Evolutionary conservation across 2,329 filamentous ascomycete genomes (phyloP).

Genomic region (Penicillium sp.): DNA sequence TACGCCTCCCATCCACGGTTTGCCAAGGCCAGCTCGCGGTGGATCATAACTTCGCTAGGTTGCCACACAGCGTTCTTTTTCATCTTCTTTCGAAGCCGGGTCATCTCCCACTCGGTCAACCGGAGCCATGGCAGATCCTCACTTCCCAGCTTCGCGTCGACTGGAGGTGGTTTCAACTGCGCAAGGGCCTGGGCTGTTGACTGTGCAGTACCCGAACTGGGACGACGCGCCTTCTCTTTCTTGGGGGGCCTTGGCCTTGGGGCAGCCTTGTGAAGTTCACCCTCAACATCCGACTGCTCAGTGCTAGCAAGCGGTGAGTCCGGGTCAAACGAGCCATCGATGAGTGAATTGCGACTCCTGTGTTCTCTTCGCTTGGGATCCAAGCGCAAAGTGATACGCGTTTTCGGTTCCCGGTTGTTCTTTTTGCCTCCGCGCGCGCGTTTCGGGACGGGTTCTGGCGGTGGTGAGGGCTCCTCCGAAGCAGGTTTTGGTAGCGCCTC

Average conservation of each 20-base stretch:
- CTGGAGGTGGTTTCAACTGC: constrained; percentile 60
- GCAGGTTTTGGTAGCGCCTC: constrained; percentile 62
- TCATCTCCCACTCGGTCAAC: constrained; percentile 69
- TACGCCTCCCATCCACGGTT: constrained; percentile 58
- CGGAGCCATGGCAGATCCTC: constrained; percentile 65
- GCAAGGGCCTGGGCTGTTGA: constrained; percentile 65
- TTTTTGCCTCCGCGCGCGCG: constrained; percentile 46
- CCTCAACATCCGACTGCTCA: constrained; percentile 48
- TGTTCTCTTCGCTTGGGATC: constrained; percentile 31
- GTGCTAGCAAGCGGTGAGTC: constrained; percentile 50
- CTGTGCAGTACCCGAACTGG: constrained; percentile 32
- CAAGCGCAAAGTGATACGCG: constrained; percentile 47
- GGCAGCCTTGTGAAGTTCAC: constrained; percentile 18
- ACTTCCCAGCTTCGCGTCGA: constrained; percentile 61
- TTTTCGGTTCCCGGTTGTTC: constrained; percentile 35
- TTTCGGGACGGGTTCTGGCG: constrained; percentile 37
- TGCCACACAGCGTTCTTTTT: constrained; percentile 73
- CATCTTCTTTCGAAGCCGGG: constrained; percentile 66
- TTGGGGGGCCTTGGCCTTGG: constrained; percentile 34
- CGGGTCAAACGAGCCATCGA: constrained; percentile 43
- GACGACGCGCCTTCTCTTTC: constrained; percentile 44
- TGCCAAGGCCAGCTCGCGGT: constrained; percentile 62
- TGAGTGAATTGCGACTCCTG: constrained; percentile 40
- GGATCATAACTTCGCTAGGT: constrained; percentile 67
- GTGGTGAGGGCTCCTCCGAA: constrained; percentile 62